Evolutionary conservation across 352 stramenopile genomes (phyloP).

Genomic region (Pythium utonaiense): DNA sequence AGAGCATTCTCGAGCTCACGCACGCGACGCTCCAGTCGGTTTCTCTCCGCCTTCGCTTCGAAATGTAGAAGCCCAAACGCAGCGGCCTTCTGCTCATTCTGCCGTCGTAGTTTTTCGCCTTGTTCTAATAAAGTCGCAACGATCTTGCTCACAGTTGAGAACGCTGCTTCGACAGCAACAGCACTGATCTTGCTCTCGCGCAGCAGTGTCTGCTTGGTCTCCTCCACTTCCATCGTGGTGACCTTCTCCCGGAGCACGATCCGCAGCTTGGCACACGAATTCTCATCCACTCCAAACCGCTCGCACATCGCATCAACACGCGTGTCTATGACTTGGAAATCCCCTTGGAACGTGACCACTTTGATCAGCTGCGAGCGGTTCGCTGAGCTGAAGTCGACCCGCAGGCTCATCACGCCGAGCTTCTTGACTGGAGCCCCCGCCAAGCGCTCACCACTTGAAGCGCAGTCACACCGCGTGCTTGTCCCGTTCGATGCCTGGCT

Average conservation of each 20-base stretch:
- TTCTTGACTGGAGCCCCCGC: background rate
- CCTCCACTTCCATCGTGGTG: constrained; percentile 17
- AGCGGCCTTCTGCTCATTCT: constrained; percentile 18
- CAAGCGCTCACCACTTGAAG: background rate
- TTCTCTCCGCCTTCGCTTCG: background rate
- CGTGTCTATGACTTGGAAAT: constrained; percentile 6
- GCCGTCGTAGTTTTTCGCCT: background rate
- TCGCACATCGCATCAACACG: constrained; percentile 14
- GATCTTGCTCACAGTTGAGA: constrained; percentile 8
- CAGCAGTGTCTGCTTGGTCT: background rate
- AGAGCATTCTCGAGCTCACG: constrained; percentile 8
- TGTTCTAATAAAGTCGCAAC: background rate
- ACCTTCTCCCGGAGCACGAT: constrained; percentile 11
- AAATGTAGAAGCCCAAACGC: constrained; percentile 2
- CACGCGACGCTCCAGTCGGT: constrained; percentile 11
- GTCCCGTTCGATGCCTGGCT: background rate
- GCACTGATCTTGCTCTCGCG: background rate
- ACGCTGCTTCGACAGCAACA: background rate
- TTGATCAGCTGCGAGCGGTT: constrained; percentile 14
- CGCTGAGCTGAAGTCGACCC: background rate
- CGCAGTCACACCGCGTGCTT: background rate
- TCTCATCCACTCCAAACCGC: constrained; percentile 2
- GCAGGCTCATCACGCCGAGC: constrained; percentile 2
- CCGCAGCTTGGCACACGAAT: constrained; percentile 7
- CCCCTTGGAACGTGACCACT: constrained; percentile 12